Conservation (phyloP, 1,139 yeast genomes). For the Suhomyces terraborum region DNA sequence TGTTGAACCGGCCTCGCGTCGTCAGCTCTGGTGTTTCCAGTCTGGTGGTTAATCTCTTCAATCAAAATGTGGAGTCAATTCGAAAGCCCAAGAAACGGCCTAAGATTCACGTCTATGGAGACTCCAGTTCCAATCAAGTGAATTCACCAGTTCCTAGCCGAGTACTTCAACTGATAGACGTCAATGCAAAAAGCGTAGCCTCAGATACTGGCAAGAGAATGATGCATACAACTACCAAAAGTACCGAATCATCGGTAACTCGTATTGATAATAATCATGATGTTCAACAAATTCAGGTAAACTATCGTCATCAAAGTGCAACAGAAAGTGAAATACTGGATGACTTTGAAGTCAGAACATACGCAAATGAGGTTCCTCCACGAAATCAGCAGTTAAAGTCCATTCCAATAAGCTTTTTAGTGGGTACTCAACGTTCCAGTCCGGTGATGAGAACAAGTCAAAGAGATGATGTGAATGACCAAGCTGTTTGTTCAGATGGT, state of each 20-base stretch:
- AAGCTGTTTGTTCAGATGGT: too few relatives aligned
- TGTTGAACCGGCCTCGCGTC: conserved; percentile 8
- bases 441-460: background rate
- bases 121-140: background rate
- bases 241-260: too few relatives aligned
- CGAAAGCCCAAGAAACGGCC: conserved; percentile 11
- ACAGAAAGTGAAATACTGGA: background rate
- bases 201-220: too few relatives aligned
- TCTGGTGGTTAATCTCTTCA: conserved; percentile 8
- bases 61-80: conserved; percentile 1
- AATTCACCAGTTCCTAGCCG: background rate
- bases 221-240: too few relatives aligned
- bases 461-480: background rate
- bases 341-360: background rate
- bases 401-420: conserved; percentile 10
- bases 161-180: conserved; percentile 3
- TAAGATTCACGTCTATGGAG: conserved; percentile 14
- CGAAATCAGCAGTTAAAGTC: background rate
- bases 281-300: too few relatives aligned
- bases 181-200: background rate
- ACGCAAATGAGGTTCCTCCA: background rate
- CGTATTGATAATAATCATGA: too few relatives aligned
- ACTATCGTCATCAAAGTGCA: background rate
- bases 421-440: conserved; percentile 3
- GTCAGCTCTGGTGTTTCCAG: conserved; percentile 1